phyloP scores from a whole-genome alignment of 768 basidiomycete species.

The Russula dissimulans region DNA sequence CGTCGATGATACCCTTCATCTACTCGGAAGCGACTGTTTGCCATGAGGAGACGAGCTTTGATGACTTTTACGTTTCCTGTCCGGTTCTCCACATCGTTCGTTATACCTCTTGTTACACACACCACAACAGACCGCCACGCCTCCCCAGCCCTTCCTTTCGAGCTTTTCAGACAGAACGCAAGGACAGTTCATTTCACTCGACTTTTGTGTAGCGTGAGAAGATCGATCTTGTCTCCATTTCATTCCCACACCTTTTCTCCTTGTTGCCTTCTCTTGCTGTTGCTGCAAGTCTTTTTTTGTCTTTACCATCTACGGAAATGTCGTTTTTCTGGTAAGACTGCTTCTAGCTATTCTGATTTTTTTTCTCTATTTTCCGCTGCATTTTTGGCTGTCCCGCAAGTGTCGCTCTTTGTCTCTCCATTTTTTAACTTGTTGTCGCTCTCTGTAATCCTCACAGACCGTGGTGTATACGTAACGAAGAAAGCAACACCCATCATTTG shows the following conservation, averaged over 20 bases:
- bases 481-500: not conserved
- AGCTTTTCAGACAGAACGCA: not conserved
- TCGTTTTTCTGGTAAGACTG: not conserved
- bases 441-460: constrained; percentile 10
- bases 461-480: constrained; percentile 15
- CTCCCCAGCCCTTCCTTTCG: not conserved
- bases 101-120: not conserved
- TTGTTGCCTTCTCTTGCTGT: not conserved
- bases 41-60: not conserved
- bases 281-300: constrained; percentile 9
- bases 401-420: not conserved
- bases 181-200: constrained; percentile 7
- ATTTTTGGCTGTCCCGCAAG: not conserved
- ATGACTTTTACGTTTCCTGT: not conserved
- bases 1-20: not conserved
- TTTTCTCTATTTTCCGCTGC: not conserved
- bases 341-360: not conserved
- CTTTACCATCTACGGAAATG: constrained; percentile 9
- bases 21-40: not conserved
- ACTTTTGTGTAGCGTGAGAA: constrained; percentile 7
- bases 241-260: not conserved
- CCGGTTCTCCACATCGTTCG: not conserved
- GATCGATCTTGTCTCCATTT: not conserved
- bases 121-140: not conserved
- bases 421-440: not conserved